Conservation (phyloP, 2,329 filamentous ascomycete genomes). For the Cytospora leucostoma region DNA sequence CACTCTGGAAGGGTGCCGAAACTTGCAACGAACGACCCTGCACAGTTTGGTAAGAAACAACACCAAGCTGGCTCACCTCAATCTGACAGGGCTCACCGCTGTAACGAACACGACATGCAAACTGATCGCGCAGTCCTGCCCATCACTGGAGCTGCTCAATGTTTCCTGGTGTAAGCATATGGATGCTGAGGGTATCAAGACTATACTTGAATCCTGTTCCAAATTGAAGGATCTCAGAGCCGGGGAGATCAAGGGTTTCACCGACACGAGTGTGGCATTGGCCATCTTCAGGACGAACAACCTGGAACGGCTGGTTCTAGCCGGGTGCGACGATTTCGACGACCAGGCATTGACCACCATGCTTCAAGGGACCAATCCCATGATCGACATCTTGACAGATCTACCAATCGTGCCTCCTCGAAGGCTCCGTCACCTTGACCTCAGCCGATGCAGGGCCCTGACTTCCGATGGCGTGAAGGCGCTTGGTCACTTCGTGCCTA, state of each 20-base stretch:
- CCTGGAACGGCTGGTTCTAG: conserved; percentile 79
- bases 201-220: conserved; percentile 71
- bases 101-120: conserved; percentile 85
- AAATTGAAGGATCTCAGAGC: conserved; percentile 78
- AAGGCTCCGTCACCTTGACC: conserved; percentile 78
- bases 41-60: conserved; percentile 77
- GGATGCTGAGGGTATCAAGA: conserved; percentile 72
- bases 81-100: conserved; percentile 77
- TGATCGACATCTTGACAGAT: conserved; percentile 79
- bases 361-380: conserved; percentile 73
- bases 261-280: conserved; percentile 70
- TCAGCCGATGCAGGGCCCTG: conserved; percentile 75
- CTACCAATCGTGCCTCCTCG: conserved; percentile 75
- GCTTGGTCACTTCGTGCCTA: conserved; percentile 73
- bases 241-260: conserved; percentile 79
- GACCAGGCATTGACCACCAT: conserved; percentile 74
- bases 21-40: conserved; percentile 76
- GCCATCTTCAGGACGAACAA: conserved; percentile 78
- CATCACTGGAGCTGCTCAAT: conserved; percentile 80
- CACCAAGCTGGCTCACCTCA: conserved; percentile 75
- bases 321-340: conserved; percentile 75
- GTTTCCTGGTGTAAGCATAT: conserved; percentile 92
- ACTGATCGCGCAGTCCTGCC: conserved; percentile 79
- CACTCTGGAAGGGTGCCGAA: conserved; percentile 85
- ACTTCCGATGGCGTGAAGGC: conserved; percentile 71